A percentile compares a stretch with the other conserved stretches of the same genome.
Conservation (phyloP, 2,329 filamentous ascomycete genomes). For the Fusarium sp. region DNA sequence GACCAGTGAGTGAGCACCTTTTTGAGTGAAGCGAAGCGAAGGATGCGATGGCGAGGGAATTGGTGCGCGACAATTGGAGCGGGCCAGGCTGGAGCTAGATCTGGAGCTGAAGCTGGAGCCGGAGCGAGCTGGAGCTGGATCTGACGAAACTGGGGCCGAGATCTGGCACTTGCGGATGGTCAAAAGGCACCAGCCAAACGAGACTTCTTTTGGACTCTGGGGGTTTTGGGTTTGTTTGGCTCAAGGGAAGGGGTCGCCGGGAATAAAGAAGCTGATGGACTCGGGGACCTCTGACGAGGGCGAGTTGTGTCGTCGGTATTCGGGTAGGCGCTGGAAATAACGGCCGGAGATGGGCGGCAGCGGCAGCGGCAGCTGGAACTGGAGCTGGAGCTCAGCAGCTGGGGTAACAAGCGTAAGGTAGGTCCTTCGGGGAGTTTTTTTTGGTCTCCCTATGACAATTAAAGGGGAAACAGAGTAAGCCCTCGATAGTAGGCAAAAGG, state of each 20-base stretch:
- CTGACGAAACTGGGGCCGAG: constrained; percentile 25
- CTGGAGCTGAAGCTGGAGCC: not conserved
- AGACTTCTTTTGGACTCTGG: constrained; percentile 6
- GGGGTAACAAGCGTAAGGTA: not conserved
- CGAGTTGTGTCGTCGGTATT: constrained; percentile 28
- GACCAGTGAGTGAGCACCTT: constrained; percentile 14
- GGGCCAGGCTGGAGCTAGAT: not conserved
- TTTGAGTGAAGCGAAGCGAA: constrained; percentile 1
- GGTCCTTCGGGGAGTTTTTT: not conserved
- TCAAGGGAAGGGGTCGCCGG: constrained; percentile 17
- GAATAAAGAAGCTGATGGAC: constrained; percentile 15
- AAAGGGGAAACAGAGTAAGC: not conserved
- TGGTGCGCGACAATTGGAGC: constrained; percentile 18
- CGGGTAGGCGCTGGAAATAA: constrained; percentile 48
- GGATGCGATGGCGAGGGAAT: constrained; percentile 9
- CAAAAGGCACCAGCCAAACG: constrained; percentile 4
- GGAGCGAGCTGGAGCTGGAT: constrained; percentile 3
- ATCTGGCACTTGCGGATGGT: constrained; percentile 21
- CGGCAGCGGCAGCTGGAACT: constrained; percentile 23
- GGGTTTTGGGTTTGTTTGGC: constrained; percentile 12
- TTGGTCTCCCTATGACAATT: not conserved
- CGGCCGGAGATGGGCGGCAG: constrained; percentile 30
- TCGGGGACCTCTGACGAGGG: constrained; percentile 2
- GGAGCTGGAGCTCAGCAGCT: not conserved
- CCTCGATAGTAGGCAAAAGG: not conserved